Conservation (phyloP, 2,329 filamentous ascomycete species). For the Fusarium veterinarium region DNA sequence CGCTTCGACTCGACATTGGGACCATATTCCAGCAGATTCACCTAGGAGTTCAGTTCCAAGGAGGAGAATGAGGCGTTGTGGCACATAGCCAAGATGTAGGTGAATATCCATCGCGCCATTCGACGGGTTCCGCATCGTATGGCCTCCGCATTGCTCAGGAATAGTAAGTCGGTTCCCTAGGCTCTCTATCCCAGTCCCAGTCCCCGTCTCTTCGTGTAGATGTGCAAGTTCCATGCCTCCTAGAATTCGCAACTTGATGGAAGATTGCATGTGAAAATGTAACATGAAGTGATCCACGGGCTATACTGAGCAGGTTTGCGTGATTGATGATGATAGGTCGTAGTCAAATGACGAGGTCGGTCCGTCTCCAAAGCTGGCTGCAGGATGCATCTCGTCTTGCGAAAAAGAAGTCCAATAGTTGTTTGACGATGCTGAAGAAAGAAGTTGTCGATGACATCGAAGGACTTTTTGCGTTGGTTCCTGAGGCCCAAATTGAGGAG, state of each 20-base stretch:
- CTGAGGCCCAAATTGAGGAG: neutral
- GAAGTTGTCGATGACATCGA: neutral
- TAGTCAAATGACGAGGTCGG: conserved; percentile 5
- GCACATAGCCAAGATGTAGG: neutral
- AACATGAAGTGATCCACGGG: neutral
- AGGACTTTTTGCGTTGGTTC: neutral
- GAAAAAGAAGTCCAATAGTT: neutral
- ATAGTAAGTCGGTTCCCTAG: neutral
- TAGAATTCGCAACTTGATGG: no score
- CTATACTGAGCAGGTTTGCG: neutral
- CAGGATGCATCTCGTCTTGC: neutral
- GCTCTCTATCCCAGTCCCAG: neutral
- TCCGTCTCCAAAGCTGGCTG: neutral
- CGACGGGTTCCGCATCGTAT: neutral
- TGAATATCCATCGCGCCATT: neutral
- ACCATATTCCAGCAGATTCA: neutral
- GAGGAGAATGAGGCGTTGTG: neutral
- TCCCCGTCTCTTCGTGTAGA: neutral
- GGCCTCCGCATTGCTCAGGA: neutral
- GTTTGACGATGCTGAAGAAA: neutral
- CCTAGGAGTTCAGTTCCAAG: rapidly evolving
- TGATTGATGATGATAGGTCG: neutral
- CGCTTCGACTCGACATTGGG: neutral
- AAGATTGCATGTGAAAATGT: neutral
- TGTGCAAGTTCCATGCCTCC: neutral